These are phyloP conservation scores for Fusarium miscanthi DNA, from an alignment of 2,329 filamentous ascomycete species.

Conservation along the genomic window DNA sequence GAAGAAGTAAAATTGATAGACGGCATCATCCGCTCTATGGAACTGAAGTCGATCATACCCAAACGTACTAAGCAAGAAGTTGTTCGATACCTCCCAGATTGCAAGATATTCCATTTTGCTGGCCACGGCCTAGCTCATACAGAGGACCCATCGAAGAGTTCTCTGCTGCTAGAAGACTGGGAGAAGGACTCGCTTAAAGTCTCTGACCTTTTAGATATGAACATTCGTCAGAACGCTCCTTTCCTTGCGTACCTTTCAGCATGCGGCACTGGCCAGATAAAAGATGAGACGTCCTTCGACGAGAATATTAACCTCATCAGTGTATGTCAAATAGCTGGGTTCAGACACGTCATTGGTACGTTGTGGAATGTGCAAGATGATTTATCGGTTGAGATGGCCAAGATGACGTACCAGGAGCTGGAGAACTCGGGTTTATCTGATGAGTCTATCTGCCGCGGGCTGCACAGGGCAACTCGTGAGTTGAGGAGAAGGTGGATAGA, in stretches of 20 bases:
- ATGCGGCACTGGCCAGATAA: not conserved
- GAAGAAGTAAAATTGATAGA: not conserved
- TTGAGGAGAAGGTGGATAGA: not conserved
- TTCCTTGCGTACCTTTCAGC: slow-evolving; percentile 11
- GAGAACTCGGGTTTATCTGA: not conserved
- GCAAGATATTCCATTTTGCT: slow-evolving; percentile 8
- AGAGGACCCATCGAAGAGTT: not conserved
- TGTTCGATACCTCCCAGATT: not conserved
- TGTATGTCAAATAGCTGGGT: not conserved
- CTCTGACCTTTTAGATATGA: not conserved
- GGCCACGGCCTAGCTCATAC: not conserved
- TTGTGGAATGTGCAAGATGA: not conserved
- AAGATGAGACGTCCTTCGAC: not conserved
- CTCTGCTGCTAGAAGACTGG: not conserved
- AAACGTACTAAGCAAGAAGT: not conserved
- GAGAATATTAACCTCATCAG: slow-evolving; percentile 1
- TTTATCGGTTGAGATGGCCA: not conserved
- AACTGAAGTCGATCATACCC: not conserved
- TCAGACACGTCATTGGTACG: not conserved
- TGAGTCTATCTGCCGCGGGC: not conserved
- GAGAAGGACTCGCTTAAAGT: not conserved
- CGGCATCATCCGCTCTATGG: fast-evolving
- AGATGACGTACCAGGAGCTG: not conserved
- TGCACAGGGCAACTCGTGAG: not conserved
- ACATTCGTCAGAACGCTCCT: not conserved